A percentile compares a stretch with the other conserved stretches of the same genome.
Evolutionary conservation across 2,329 filamentous ascomycete genomes (phyloP).

Genomic region (Fusarium sp.): DNA sequence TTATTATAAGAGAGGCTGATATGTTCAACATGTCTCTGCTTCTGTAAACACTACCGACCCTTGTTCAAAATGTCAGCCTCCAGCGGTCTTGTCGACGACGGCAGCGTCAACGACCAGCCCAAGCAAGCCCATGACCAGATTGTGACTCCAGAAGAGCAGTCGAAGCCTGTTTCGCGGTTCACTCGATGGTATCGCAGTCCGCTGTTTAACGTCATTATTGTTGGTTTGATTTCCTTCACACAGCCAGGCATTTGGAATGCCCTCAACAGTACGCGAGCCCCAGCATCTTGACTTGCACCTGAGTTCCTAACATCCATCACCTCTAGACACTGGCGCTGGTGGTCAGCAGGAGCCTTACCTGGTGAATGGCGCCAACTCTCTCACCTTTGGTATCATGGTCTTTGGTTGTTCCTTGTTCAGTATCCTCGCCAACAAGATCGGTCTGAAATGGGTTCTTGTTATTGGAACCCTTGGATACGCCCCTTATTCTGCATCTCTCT

Average conservation of each 20-base stretch:
- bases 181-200: constrained; percentile 43
- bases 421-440: constrained; percentile 61
- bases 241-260: constrained; percentile 66
- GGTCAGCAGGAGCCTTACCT: constrained; percentile 64
- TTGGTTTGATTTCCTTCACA: constrained; percentile 64
- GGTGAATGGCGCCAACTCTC: constrained; percentile 43
- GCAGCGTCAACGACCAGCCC: constrained; percentile 31
- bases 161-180: constrained; percentile 39
- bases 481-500: constrained; percentile 59
- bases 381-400: constrained; percentile 56
- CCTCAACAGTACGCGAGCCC: constrained; percentile 54
- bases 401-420: constrained; percentile 56
- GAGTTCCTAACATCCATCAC: neutral
- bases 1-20: constrained; percentile 10
- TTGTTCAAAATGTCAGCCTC: constrained; percentile 22
- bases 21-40: neutral
- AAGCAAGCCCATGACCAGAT: constrained; percentile 28
- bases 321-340: constrained; percentile 60
- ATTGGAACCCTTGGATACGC: constrained; percentile 61
- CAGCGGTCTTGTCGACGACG: constrained; percentile 17
- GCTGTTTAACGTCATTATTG: constrained; percentile 63
- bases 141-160: constrained; percentile 11
- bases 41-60: neutral
- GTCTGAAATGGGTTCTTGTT: constrained; percentile 58
- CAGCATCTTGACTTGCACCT: no score